Conservation (phyloP, 2,329 filamentous ascomycete species). For the Aspergillus unguis region DNA sequence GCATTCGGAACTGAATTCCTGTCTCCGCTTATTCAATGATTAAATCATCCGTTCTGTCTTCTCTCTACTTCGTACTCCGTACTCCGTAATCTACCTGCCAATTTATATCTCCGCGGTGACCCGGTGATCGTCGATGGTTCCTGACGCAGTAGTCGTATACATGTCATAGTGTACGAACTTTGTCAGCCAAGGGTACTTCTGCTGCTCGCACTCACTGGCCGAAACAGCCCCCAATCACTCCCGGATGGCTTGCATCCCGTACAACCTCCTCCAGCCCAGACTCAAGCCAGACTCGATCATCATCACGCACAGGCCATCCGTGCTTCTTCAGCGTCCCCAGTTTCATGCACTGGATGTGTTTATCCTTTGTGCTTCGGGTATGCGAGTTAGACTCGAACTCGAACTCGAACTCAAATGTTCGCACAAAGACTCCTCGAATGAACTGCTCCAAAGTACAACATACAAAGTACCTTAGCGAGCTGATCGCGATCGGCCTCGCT, state of each 20-base stretch:
- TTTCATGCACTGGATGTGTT: neutral
- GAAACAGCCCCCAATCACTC: constrained; percentile 8
- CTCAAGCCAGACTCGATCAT: no score
- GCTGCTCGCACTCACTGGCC: neutral
- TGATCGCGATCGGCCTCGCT: no score
- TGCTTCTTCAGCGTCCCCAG: constrained; percentile 12
- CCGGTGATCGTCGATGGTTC: neutral
- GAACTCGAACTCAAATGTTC: neutral
- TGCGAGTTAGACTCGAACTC: neutral
- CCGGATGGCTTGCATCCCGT: constrained; percentile 17
- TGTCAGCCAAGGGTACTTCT: constrained; percentile 1
- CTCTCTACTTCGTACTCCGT: no score
- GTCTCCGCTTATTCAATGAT: no score
- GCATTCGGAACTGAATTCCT: no score
- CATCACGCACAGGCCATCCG: constrained; percentile 12
- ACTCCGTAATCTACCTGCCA: no score
- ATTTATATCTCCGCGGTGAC: neutral
- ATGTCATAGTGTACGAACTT: neutral
- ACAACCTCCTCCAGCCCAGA: neutral
- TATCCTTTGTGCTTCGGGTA: no score
- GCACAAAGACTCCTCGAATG: neutral
- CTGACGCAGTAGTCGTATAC: neutral
- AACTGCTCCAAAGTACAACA: no score
- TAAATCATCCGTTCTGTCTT: no score
- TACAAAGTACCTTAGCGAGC: no score